Base-by-base conservation (phyloP, 2,329 filamentous ascomycete species). In the Fusarium begoniae region DNA sequence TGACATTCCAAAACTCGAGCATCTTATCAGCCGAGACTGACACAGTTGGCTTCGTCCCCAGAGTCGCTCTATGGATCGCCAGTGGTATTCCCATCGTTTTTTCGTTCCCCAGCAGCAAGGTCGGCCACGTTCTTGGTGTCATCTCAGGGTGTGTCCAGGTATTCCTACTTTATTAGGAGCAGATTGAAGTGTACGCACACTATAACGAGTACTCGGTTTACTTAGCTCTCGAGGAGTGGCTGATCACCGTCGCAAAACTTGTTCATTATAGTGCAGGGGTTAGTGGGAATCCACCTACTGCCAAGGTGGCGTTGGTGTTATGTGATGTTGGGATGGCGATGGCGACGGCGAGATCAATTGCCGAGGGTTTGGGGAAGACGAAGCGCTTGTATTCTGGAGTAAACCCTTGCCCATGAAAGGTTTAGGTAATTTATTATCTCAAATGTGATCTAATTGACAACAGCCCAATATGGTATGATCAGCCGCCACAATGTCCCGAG, bases 221-320 rank as follows among this genome's bases (percentile, higher is more conserved):
- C 14, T 5, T 41, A 6, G 40, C 40, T 22, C 13, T n/a, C 0
- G 40, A 41, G 8, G 22, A 41, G 13, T 41, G 22, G 40, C 13
- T n/a, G 1, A 41, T 41, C 2, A n/a, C 40, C 1, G 40, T n/a
- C 2, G 40, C 13, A 0, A 41, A 41, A 5, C 13, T 41, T 2
- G 22, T 41, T n/a, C 40, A 41, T 6, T n/a, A 41, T 4, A 41
- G 40, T 6, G 22, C 41, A 11, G 41, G n/a, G 6, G 1, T 17
- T 3, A 43, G 22, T 2, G 11, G 6, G 14, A 24, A 24, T 3
- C n/a, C 15, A 0, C 8, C 41, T 24, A 44, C 41, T 24, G n/a
- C 41, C 0, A 44, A 44, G 6, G n/a, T 24, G 15, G n/a, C 15
- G 0, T 12, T 44, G 9, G n/a, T 44, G 15, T 1, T 24, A 4